Evolutionary conservation across 2,329 filamentous ascomycete species (phyloP), one percentile per base, ranked within the genome.

Genomic region (Apiospora arundinis): DNA sequence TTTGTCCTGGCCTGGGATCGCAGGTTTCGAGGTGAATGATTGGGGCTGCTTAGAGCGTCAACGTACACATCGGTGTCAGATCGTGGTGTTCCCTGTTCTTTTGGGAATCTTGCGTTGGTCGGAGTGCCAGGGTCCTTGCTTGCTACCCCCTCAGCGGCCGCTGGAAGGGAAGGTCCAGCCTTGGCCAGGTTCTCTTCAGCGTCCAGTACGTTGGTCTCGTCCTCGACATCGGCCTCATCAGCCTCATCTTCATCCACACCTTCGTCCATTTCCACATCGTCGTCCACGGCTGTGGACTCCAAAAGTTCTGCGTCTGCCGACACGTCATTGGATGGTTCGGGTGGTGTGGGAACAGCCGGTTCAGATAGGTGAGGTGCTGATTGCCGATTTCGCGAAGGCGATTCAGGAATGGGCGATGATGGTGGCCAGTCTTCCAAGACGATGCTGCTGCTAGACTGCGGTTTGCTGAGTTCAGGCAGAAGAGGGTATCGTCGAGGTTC

Each of bases 391-490:
- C 78, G 74, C 32, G 79, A 77, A 2, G 89, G 89, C 2, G 88
- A 89, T 14, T 84, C 86, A 0, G 85, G 85, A 12, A 85, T 75
- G 0, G 89, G 88, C 1, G 89, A 90, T 0, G 88, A 90, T n/a
- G 89, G 86, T 12, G 87, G 83, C 85, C 87, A 90, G 37, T 85
- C 83, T 25, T 85, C 83, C 70, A 84, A 76, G 45, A 83, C 77
- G 68, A 76, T 81, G 60, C 76, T 79, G 69, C 78, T 83, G 45
- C 79, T 84, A 25, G 87, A 86, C 46, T 85, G 83, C 45, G 86
- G 85, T 70, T 84, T 82, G 67, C 25, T 71, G 71, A 90, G 87
- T 74, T 89, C 86, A 1, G 85, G 83, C 7, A 87, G 77, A 6
- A 89, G 81, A 16, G 87, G 85, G 70, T 87, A 89, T 11, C 85